Evolutionary conservation across 2,329 filamentous ascomycete genomes (phyloP).

Genomic region (Phoma sp.): DNA sequence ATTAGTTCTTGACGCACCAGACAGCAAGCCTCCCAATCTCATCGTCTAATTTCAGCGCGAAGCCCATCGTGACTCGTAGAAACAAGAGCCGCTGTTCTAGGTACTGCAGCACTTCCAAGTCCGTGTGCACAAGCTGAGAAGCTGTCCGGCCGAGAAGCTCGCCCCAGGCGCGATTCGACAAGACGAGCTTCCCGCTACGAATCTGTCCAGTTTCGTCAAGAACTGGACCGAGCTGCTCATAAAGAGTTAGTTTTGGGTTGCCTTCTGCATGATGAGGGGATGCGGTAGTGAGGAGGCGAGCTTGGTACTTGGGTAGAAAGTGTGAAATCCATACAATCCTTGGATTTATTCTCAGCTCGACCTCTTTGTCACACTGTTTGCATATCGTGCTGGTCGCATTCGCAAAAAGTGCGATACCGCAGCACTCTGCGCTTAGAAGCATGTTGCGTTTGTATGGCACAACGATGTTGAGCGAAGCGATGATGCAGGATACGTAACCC

Average conservation of each 20-base stretch:
- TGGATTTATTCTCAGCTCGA: slow-evolving; percentile 53
- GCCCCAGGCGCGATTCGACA: slow-evolving; percentile 62
- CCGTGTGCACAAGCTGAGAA: slow-evolving; percentile 52
- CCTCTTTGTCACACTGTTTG: slow-evolving; percentile 50
- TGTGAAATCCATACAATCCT: slow-evolving; percentile 42
- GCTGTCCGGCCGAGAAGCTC: slow-evolving; percentile 57
- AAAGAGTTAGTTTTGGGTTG: background rate
- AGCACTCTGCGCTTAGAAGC: slow-evolving; percentile 58
- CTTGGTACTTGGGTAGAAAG: background rate
- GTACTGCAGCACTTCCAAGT: slow-evolving; percentile 53
- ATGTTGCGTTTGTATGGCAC: slow-evolving; percentile 52
- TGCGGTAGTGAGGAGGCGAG: background rate
- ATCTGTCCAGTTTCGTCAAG: slow-evolving; percentile 66
- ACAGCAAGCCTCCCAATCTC: slow-evolving; percentile 40
- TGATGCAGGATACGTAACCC: slow-evolving; percentile 55
- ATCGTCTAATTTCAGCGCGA: slow-evolving; percentile 59
- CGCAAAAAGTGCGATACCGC: slow-evolving; percentile 62
- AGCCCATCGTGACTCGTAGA: slow-evolving; percentile 61
- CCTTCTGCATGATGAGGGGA: background rate
- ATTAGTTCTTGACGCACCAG: slow-evolving; percentile 40
- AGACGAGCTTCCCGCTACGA: slow-evolving; percentile 60
- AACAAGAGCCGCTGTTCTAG: slow-evolving; percentile 62
- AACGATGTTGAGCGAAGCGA: slow-evolving; percentile 53
- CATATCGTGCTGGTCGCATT: slow-evolving; percentile 54
- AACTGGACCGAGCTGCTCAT: slow-evolving; percentile 49